Base-by-base conservation (phyloP, 306 rosid genomes). In the Pyrus bretschneideri region DNA sequence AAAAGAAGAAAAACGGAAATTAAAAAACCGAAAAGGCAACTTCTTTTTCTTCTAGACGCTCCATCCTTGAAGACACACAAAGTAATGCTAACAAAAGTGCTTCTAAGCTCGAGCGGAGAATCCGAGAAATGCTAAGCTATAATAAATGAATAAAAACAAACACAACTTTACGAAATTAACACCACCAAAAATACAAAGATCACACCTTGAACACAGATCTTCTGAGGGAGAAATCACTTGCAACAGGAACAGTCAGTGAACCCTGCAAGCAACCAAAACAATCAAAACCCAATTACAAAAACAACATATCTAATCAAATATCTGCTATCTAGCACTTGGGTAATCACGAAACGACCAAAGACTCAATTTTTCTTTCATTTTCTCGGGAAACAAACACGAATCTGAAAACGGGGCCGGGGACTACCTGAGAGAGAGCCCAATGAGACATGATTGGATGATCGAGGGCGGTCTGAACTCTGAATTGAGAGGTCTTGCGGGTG, bases 181-280 rank as follows among this genome's bases (percentile, higher is more conserved):
- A 42, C 25, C 25, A 21, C 33, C 33, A 40, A 45, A 40, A 57
- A 3, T 35, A 10, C 7, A 14, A 51, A 27, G 1, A 2, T 9
- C 49, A 44, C 29, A 88, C 91, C 91, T 88, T 83, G 71, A 83
- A 81, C 67, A 69, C 77, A 38, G 89, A 83, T 88, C 89, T 81
- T 80, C 83, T 86, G 14, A 82, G 44, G 75, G 88, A 86, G 31
- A 59, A 68, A 82, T 88, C 88, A 29, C 78, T 79, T 70, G 86
- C 89, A 72, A 72, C 75, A 45, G 89, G 86, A 86, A 84, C 82
- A 78, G 60, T 71, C 25, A 86, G 75, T 45, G 86, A 68, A 81
- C 62, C 81, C 91, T 88, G 88, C 72, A 77, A 64, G 12, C 25
- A 57, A 42, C 9, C 9, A 61, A 79, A 75, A 40, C 46, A 69